Conservation (phyloP, 805 yeast genomes). For the Cyberlindnera sargentensis region DNA sequence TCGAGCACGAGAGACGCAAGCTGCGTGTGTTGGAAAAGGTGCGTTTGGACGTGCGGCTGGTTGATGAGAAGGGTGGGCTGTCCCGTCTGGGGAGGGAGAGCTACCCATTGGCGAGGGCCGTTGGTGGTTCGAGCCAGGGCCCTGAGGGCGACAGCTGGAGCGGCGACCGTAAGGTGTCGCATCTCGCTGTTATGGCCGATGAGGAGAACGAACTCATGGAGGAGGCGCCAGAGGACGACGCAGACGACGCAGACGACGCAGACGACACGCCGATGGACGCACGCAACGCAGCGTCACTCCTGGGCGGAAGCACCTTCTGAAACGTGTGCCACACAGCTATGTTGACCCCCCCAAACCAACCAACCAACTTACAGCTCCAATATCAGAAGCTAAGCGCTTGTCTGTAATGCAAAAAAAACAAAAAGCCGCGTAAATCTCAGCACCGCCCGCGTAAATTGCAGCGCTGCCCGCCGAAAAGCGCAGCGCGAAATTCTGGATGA, state of each 20-base stretch:
- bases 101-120: slow-evolving; percentile 29
- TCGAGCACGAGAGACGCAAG: slow-evolving; percentile 81
- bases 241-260: slow-evolving; percentile 19
- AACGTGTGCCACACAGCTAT: not conserved
- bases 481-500: not conserved
- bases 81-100: slow-evolving; percentile 75
- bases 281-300: slow-evolving; percentile 70
- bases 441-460: too few species aligned
- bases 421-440: too few species aligned
- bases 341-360: too few species aligned
- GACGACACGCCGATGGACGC: slow-evolving; percentile 56
- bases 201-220: slow-evolving; percentile 8
- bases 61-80: slow-evolving; percentile 74
- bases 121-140: slow-evolving; percentile 34
- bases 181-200: slow-evolving; percentile 22
- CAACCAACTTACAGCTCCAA: too few species aligned
- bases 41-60: slow-evolving; percentile 64
- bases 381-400: not conserved
- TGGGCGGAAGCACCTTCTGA: slow-evolving; percentile 71
- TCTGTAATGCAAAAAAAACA: too few species aligned
- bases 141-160: slow-evolving; percentile 52
- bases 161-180: slow-evolving; percentile 39
- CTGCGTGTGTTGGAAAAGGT: slow-evolving; percentile 65
- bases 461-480: too few species aligned
- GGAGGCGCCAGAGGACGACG: slow-evolving; percentile 11